phyloP scores from a whole-genome alignment of 371 early-diverging fungal species.

The Mortierella polycephala region DNA sequence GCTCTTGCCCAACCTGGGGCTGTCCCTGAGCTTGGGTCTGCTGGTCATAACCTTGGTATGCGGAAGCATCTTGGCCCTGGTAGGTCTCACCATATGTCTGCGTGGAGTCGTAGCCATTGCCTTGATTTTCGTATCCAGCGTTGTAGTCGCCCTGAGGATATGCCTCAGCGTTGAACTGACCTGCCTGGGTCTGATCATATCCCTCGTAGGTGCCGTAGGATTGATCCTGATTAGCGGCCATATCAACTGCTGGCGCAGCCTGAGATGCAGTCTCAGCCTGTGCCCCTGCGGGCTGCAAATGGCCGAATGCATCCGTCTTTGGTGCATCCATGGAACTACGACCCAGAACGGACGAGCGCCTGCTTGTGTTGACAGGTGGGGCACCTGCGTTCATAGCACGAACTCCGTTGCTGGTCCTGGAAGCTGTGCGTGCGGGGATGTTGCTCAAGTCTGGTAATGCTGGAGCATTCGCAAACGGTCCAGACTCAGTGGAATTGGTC shows the following conservation, averaged over 20 bases:
- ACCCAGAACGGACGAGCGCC: slow-evolving; percentile 24
- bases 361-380: slow-evolving; percentile 5
- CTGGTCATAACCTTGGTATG: slow-evolving; percentile 13
- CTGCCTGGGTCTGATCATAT: slow-evolving; percentile 19
- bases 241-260: not conserved
- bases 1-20: slow-evolving; percentile 4
- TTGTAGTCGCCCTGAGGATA: slow-evolving; percentile 13
- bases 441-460: slow-evolving; percentile 39
- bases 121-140: slow-evolving; percentile 13
- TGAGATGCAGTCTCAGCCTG: slow-evolving; percentile 5
- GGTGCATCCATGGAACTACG: slow-evolving; percentile 29
- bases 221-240: slow-evolving; percentile 5
- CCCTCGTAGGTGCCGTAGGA: slow-evolving; percentile 3
- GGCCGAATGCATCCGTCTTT: slow-evolving; percentile 12
- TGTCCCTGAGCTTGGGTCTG: slow-evolving; percentile 19
- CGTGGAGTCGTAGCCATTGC: slow-evolving; percentile 3
- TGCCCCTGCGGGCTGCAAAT: slow-evolving; percentile 5
- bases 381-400: slow-evolving; percentile 6
- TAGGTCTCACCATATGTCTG: slow-evolving; percentile 10
- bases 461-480: slow-evolving; percentile 47
- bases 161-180: slow-evolving; percentile 12
- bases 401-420: slow-evolving; percentile 32
- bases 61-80: slow-evolving; percentile 6
- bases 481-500: slow-evolving; percentile 14
- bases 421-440: slow-evolving; percentile 30